A percentile compares a stretch with the other conserved stretches of the same genome.
These are phyloP conservation scores for Hypomyces rosellus DNA, from an alignment of 2,329 filamentous ascomycete genomes.

Conservation along the genomic window DNA sequence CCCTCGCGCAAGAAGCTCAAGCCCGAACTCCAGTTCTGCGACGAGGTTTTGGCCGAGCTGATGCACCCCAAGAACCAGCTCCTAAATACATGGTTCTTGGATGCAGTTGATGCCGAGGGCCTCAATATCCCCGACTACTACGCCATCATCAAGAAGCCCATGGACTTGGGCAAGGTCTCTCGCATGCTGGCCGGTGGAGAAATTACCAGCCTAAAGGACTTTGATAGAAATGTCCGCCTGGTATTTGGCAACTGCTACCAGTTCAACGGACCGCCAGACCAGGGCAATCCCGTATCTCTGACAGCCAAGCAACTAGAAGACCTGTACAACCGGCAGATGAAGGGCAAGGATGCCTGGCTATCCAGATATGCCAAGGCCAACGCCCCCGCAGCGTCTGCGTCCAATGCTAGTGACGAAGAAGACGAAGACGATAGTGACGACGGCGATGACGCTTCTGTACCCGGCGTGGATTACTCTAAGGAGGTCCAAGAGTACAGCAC, in stretches of 20 bases:
- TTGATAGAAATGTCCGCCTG: constrained; percentile 73
- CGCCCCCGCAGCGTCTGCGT: constrained; percentile 49
- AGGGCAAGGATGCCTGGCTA: constrained; percentile 74
- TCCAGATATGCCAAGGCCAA: constrained; percentile 59
- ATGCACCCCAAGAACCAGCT: constrained; percentile 64
- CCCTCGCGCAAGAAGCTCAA: constrained; percentile 80
- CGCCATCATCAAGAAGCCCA: constrained; percentile 90
- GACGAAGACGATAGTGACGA: constrained; percentile 66
- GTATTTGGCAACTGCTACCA: constrained; percentile 87
- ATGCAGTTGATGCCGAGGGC: constrained; percentile 87
- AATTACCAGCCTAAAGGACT: constrained; percentile 77
- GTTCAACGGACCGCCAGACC: constrained; percentile 62
- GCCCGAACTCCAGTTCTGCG: constrained; percentile 84
- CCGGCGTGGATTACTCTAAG: constrained; percentile 35
- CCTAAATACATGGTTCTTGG: constrained; percentile 68
- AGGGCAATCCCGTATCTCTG: constrained; percentile 64
- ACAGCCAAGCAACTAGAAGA: constrained; percentile 68
- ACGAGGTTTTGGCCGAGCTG: constrained; percentile 72
- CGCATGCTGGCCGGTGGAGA: constrained; percentile 70
- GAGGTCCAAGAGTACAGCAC: constrained; percentile 46
- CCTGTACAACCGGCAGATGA: constrained; percentile 70
- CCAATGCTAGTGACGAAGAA: constrained; percentile 64
- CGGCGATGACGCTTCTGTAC: constrained; percentile 30
- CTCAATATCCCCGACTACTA: constrained; percentile 91
- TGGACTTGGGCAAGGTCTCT: constrained; percentile 83